These are phyloP conservation scores for Cercospora zeina DNA, from an alignment of 2,329 filamentous ascomycete species.

Conservation along the genomic window DNA sequence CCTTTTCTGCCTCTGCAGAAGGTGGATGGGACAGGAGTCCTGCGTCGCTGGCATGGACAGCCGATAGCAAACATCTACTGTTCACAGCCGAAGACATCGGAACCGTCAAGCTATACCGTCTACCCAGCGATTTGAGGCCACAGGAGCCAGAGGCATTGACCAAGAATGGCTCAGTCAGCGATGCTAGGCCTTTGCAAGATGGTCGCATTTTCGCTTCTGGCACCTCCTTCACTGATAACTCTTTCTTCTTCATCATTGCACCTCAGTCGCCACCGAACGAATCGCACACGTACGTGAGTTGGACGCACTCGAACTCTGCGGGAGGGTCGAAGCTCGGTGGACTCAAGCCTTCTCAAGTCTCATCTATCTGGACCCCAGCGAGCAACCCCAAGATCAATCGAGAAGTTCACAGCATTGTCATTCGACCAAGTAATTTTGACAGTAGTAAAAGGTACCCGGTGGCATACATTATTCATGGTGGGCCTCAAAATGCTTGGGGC, in stretches of 20 bases:
- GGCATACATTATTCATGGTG: slow-evolving; percentile 39
- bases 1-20: slow-evolving; percentile 14
- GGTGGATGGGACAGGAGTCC: slow-evolving; percentile 57
- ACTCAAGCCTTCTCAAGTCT: slow-evolving; percentile 62
- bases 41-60: slow-evolving; percentile 52
- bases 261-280: slow-evolving; percentile 48
- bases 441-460: slow-evolving; percentile 36
- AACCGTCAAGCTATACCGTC: slow-evolving; percentile 58
- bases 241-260: slow-evolving; percentile 64
- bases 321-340: slow-evolving; percentile 64
- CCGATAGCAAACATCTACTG: slow-evolving; percentile 62
- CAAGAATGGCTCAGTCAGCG: slow-evolving; percentile 55
- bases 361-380: slow-evolving; percentile 69
- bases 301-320: slow-evolving; percentile 59
- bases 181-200: slow-evolving; percentile 55
- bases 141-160: slow-evolving; percentile 50
- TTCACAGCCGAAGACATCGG: slow-evolving; percentile 73
- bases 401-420: slow-evolving; percentile 61
- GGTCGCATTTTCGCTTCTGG: slow-evolving; percentile 63
- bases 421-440: slow-evolving; percentile 36
- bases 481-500: slow-evolving; percentile 37
- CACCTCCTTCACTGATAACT: slow-evolving; percentile 72
- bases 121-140: slow-evolving; percentile 31
- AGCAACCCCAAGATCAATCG: slow-evolving; percentile 54
- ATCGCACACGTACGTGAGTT: slow-evolving; percentile 18